These are phyloP conservation scores for Aspergillus funiculosus DNA, from an alignment of 495 filamentous ascomycete species.

Conservation along the genomic window DNA sequence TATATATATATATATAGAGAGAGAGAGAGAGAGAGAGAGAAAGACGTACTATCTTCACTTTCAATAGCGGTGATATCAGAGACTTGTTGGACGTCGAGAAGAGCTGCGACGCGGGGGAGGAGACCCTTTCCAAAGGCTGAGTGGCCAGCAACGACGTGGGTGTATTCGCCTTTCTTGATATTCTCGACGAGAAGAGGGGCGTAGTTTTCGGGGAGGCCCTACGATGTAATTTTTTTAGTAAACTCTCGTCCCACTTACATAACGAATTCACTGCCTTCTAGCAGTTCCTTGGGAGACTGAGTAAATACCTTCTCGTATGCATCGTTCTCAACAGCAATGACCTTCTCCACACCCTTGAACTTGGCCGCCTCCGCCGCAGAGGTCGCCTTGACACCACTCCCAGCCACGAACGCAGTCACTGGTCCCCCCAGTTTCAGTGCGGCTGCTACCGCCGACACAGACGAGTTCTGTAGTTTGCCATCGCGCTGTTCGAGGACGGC, in stretches of 20 bases:
- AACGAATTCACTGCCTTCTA: neutral
- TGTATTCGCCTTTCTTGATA: conserved; percentile 87
- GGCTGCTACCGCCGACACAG: conserved; percentile 79
- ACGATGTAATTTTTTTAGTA: conserved; percentile 6
- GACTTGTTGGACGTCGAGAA: conserved; percentile 87
- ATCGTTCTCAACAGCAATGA: conserved; percentile 79
- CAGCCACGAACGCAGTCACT: conserved; percentile 82
- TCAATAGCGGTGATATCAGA: conserved; percentile 85
- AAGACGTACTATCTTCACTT: conserved; percentile 69
- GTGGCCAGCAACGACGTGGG: conserved; percentile 83
- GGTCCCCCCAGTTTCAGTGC: conserved; percentile 80
- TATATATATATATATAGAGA: no score
- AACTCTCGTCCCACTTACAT: neutral
- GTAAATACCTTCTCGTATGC: conserved; percentile 79
- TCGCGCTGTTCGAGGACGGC: conserved; percentile 91
- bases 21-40: neutral
- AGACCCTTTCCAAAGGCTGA: conserved; percentile 96
- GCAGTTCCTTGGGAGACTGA: neutral
- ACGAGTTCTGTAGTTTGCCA: conserved; percentile 76
- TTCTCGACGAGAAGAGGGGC: conserved; percentile 92
- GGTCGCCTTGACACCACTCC: conserved; percentile 62
- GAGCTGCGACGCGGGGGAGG: conserved; percentile 89
- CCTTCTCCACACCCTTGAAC: conserved; percentile 82
- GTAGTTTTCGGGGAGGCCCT: conserved; percentile 92
- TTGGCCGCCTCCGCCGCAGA: conserved; percentile 86